These are phyloP conservation scores for Talaromyces stipitatus DNA, from an alignment of 495 filamentous ascomycete genomes.

Conservation along the genomic window DNA sequence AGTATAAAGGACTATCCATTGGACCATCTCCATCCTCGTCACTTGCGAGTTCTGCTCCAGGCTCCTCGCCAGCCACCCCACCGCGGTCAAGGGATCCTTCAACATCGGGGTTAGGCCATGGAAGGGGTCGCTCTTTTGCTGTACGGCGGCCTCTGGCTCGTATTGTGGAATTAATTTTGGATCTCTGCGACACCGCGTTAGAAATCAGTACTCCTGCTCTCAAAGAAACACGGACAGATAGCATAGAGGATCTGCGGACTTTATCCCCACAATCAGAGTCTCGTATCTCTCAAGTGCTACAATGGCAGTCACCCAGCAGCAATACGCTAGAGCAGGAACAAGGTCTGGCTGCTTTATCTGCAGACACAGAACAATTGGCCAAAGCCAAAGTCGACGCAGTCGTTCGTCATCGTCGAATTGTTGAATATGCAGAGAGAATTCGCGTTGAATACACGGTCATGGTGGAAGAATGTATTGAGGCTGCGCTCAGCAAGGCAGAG, in stretches of 20 bases:
- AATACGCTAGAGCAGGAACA: constrained; percentile 93
- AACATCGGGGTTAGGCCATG: constrained; percentile 59
- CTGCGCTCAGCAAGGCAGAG: constrained; percentile 83
- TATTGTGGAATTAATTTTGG: constrained; percentile 88
- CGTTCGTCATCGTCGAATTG: constrained; percentile 80
- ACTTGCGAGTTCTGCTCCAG: constrained; percentile 53
- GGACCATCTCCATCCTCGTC: constrained; percentile 59
- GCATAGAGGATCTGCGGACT: constrained; percentile 67
- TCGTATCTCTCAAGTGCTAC: constrained; percentile 81
- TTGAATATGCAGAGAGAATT: constrained; percentile 94
- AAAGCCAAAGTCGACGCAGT: constrained; percentile 88
- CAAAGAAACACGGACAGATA: constrained; percentile 66
- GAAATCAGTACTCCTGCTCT: constrained; percentile 92
- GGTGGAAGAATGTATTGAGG: constrained; percentile 90
- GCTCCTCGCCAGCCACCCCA: constrained; percentile 60
- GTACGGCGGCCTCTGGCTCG: constrained; percentile 80
- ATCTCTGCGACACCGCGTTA: constrained; percentile 90
- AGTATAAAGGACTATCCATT: constrained; percentile 88
- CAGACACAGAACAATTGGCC: constrained; percentile 77
- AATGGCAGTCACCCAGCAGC: constrained; percentile 90
- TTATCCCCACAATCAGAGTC: constrained; percentile 93
- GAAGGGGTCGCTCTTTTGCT: constrained; percentile 74
- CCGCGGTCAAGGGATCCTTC: constrained; percentile 78
- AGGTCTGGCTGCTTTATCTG: constrained; percentile 76
- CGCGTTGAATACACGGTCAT: constrained; percentile 84